Percentiles rank a stretch among this genome's conserved stretches.
Conservation (phyloP, 129 eudicot genomes). For the Pulicaria dysenterica region DNA sequence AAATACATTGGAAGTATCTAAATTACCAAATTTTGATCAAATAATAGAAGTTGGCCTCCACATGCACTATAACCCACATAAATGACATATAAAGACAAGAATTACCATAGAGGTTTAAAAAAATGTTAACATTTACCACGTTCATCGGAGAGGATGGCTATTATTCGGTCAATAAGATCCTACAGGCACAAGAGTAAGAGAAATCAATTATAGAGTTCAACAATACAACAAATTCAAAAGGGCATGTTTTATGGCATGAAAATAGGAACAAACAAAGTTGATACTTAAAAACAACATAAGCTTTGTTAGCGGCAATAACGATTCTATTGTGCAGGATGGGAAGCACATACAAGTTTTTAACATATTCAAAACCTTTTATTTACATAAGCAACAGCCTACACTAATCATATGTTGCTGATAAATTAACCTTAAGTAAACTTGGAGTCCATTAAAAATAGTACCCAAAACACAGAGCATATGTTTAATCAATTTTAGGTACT, state of each 20-base stretch:
- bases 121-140: slow-evolving; percentile 51
- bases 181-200: slow-evolving; percentile 34
- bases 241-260: slow-evolving; percentile 8
- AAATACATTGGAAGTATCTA: not conserved
- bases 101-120: not conserved
- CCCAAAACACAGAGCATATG: not conserved
- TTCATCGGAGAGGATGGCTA: slow-evolving; percentile 72
- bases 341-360: slow-evolving; percentile 7
- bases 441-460: slow-evolving; percentile 13
- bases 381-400: slow-evolving; percentile 5
- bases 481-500: not conserved
- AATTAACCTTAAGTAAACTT: slow-evolving; percentile 6
- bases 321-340: slow-evolving; percentile 1
- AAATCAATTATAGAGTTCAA: slow-evolving; percentile 9
- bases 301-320: slow-evolving; percentile 1
- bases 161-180: slow-evolving; percentile 91
- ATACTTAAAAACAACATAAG: not conserved
- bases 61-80: too few species aligned
- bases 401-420: not conserved
- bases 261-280: slow-evolving; percentile 1
- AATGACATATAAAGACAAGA: too few species aligned
- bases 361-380: slow-evolving; percentile 9
- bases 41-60: too few species aligned
- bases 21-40: not conserved
- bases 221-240: slow-evolving; percentile 1